phyloP scores from a whole-genome alignment of 805 yeast genomes.

The Cyberlindnera samutprakarnensis region DNA sequence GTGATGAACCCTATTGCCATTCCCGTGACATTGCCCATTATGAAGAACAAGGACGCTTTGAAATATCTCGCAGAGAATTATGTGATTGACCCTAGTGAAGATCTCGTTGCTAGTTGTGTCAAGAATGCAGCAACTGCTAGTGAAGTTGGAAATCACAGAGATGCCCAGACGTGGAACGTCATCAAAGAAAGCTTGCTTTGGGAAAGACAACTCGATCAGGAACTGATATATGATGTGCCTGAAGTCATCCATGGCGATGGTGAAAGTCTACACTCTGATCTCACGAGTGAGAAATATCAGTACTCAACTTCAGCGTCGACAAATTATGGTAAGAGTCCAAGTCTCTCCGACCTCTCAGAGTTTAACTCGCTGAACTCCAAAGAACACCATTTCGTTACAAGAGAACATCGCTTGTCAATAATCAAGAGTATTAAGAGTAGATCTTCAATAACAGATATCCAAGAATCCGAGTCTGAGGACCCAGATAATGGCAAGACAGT shows the following conservation, averaged over 20 bases:
- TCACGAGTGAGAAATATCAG: constrained; percentile 9
- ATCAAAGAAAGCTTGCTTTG: constrained; percentile 41
- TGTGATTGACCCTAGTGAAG: constrained; percentile 35
- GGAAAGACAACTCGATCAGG: constrained; percentile 15
- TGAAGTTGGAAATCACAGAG: constrained; percentile 41
- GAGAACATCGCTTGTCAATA: constrained; percentile 2
- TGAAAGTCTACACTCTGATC: constrained; percentile 13
- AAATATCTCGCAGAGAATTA: constrained; percentile 44
- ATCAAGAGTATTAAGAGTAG: constrained; percentile 3
- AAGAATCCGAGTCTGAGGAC: constrained; percentile 15
- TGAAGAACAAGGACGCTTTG: constrained; percentile 26
- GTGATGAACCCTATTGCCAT: constrained; percentile 17
- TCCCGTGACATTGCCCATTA: constrained; percentile 20
- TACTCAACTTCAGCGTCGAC: constrained; percentile 24
- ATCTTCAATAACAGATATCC: constrained; percentile 10
- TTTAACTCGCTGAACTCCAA: constrained; percentile 12
- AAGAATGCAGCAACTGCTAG: constrained; percentile 52
- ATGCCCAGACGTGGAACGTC: constrained; percentile 57
- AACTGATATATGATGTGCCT: constrained; percentile 1
- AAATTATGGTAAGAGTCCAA: constrained; percentile 21
- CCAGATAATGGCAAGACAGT: constrained; percentile 7
- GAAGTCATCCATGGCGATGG: constrained; percentile 2
- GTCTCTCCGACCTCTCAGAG: constrained; percentile 22
- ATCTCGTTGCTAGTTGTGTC: constrained; percentile 42
- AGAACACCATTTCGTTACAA: constrained; percentile 2